Evolutionary conservation across 495 filamentous ascomycete species (phyloP).

Genomic region (Haplographium delicatum): DNA sequence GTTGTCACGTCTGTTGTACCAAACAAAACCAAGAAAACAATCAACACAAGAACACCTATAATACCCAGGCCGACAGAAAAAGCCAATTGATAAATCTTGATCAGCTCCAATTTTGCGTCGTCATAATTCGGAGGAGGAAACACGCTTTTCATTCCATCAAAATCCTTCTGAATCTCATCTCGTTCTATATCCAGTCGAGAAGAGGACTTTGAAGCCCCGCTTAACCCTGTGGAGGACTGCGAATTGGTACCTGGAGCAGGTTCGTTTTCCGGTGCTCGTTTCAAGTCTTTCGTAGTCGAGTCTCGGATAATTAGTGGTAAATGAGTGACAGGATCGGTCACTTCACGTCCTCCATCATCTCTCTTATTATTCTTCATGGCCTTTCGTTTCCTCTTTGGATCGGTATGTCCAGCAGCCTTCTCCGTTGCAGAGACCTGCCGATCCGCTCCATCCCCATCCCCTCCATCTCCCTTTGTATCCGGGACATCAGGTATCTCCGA

Average conservation of each 20-base stretch:
- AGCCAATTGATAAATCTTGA: conserved; percentile 38
- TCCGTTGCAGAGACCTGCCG: conserved; percentile 46
- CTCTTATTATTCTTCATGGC: conserved; percentile 51
- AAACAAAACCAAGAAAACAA: conserved; percentile 23
- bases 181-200: conserved; percentile 40
- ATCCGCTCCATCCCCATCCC: conserved; percentile 5
- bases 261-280: conserved; percentile 49
- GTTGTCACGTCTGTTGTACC: conserved; percentile 21
- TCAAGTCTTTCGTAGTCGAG: conserved; percentile 53
- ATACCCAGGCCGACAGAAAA: conserved; percentile 37
- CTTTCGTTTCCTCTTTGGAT: conserved; percentile 56
- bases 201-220: conserved; percentile 40
- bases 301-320: conserved; percentile 60
- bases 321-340: conserved; percentile 71
- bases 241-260: conserved; percentile 36
- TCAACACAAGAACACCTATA: conserved; percentile 27
- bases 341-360: conserved; percentile 50
- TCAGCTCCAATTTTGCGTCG: conserved; percentile 41
- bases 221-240: conserved; percentile 41
- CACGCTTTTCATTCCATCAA: conserved; percentile 47
- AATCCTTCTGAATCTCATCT: conserved; percentile 39
- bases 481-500: conserved; percentile 6
- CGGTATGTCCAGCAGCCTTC: conserved; percentile 35
- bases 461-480: neutral
- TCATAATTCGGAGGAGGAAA: conserved; percentile 59